Conservation (phyloP, 2,329 filamentous ascomycete species). For the Mycocentrospora acerina region DNA sequence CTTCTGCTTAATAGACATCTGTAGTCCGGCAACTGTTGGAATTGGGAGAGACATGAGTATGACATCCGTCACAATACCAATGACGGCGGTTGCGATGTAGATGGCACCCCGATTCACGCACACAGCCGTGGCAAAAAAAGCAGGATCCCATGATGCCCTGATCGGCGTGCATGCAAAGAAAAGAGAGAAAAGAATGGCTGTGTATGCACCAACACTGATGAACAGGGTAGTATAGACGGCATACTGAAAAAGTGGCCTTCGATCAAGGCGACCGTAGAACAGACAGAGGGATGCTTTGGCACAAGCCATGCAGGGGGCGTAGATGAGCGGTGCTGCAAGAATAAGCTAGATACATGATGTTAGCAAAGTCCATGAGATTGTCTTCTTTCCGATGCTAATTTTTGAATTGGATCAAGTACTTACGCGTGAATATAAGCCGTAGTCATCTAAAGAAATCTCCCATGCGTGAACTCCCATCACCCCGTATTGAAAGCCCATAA, state of each 20-base stretch:
- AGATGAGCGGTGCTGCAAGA: conserved; percentile 17
- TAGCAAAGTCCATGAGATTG: not conserved
- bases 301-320: conserved; percentile 14
- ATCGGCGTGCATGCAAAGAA: conserved; percentile 26
- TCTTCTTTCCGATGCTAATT: not conserved
- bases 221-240: conserved; percentile 16
- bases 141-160: conserved; percentile 19
- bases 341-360: too few relatives aligned
- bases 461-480: conserved; percentile 23
- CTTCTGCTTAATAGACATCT: conserved; percentile 23
- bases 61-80: conserved; percentile 21
- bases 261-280: conserved; percentile 21
- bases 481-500: conserved; percentile 8
- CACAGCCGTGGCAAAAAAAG: conserved; percentile 8
- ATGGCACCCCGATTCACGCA: conserved; percentile 23
- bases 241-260: conserved; percentile 7
- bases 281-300: conserved; percentile 19
- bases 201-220: conserved; percentile 18
- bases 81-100: conserved; percentile 22
- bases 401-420: too few relatives aligned
- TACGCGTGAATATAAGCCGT: conserved; percentile 1
- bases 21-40: conserved; percentile 17
- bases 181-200: conserved; percentile 23
- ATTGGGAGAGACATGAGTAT: conserved; percentile 19
- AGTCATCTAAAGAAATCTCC: conserved; percentile 15